phyloP scores from a whole-genome alignment of 2,329 filamentous ascomycete species.

The Aspergillus aculeatinus region DNA sequence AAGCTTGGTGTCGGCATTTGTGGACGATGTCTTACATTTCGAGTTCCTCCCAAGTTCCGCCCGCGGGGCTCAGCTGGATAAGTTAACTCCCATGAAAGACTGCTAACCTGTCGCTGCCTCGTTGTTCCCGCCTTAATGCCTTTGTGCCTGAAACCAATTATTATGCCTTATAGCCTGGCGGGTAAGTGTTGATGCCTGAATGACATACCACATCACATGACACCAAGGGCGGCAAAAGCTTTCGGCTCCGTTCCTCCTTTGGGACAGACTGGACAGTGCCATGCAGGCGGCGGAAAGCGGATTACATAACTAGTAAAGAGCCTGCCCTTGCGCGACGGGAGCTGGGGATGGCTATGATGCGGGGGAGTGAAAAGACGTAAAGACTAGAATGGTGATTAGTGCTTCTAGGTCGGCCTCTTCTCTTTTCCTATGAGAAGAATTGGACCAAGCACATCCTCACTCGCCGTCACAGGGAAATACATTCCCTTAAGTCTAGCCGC shows the following conservation, averaged over 20 bases:
- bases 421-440: neutral
- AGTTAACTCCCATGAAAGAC: too few species aligned
- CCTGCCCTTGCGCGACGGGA: neutral
- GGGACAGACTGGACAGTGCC: neutral
- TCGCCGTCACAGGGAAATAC: conserved; percentile 10
- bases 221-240: conserved; percentile 8
- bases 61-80: too few species aligned
- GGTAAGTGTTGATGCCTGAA: neutral
- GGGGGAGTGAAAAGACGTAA: neutral
- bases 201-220: conserved; percentile 3
- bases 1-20: neutral
- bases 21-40: too few species aligned
- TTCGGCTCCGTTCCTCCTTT: conserved; percentile 19
- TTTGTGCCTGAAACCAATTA: neutral
- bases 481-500: conserved; percentile 6
- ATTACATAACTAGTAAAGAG: neutral
- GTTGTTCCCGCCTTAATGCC: neutral
- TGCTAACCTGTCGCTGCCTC: too few species aligned
- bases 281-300: neutral
- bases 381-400: neutral
- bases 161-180: neutral
- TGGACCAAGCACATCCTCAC: neutral
- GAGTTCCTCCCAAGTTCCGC: too few species aligned
- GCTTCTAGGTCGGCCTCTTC: neutral
- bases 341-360: neutral